These are phyloP conservation scores for Fusarium humuli DNA, from an alignment of 2,329 filamentous ascomycete species.

Conservation along the genomic window DNA sequence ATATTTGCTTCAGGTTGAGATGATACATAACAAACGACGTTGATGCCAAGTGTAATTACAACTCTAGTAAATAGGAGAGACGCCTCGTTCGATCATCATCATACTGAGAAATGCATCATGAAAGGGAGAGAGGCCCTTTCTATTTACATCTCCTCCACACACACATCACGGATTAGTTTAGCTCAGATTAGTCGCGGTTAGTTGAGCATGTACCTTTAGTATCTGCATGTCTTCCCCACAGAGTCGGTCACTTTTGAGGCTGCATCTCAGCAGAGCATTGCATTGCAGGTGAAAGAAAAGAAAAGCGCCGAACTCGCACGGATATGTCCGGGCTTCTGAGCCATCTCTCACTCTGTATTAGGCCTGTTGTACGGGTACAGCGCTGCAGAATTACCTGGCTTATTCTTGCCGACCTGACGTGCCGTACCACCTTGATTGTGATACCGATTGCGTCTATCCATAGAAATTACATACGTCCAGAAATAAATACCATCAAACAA, in stretches of 20 bases:
- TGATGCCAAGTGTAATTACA: constrained; percentile 3
- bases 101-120: constrained; percentile 13
- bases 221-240: constrained; percentile 36
- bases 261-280: constrained; percentile 31
- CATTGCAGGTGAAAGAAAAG: constrained; percentile 2
- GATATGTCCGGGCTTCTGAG: constrained; percentile 17
- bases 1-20: constrained; percentile 22
- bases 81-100: not conserved
- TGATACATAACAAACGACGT: constrained; percentile 16
- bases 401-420: not conserved
- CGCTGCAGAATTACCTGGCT: not conserved
- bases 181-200: constrained; percentile 6
- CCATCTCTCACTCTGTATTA: not conserved
- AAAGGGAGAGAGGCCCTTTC: constrained; percentile 20
- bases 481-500: constrained; percentile 31
- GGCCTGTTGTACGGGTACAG: not conserved
- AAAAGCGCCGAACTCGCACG: constrained; percentile 11
- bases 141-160: constrained; percentile 20
- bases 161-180: constrained; percentile 10
- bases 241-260: constrained; percentile 26
- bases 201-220: not conserved
- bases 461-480: constrained; percentile 5
- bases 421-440: constrained; percentile 2
- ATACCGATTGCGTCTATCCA: constrained; percentile 2
- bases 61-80: not conserved